Evolutionary conservation across 306 rosid genomes (phyloP).

Genomic region (Rubus idaeus): DNA sequence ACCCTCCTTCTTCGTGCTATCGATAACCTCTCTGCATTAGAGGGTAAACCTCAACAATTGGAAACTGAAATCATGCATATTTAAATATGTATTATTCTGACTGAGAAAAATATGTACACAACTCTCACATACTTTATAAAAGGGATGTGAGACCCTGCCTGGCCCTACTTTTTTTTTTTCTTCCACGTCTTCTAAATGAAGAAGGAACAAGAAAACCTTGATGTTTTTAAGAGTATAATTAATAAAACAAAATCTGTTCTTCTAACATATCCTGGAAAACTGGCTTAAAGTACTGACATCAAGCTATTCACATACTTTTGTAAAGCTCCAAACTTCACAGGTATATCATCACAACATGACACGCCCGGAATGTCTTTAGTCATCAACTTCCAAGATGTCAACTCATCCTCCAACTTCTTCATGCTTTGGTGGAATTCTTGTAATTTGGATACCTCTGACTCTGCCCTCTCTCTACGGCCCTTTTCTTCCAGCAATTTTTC

Average conservation of each 20-base stretch:
- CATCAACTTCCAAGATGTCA: conserved; percentile 65
- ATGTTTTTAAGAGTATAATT: neutral
- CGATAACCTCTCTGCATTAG: conserved; percentile 73
- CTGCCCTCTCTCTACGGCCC: conserved; percentile 65
- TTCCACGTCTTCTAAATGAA: neutral
- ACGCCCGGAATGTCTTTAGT: conserved; percentile 73
- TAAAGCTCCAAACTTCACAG: conserved; percentile 69
- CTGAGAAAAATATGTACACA: neutral
- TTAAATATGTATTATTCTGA: neutral
- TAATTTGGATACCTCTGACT: conserved; percentile 69
- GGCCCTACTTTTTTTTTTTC: neutral
- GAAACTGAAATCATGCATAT: neutral
- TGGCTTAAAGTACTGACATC: conserved; percentile 14
- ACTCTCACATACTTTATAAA: neutral
- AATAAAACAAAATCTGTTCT: neutral
- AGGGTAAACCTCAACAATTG: conserved; percentile 31
- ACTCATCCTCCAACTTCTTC: conserved; percentile 75
- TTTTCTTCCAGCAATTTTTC: conserved; percentile 85
- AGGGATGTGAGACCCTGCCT: neutral
- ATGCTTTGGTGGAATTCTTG: conserved; percentile 62
- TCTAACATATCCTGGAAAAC: neutral
- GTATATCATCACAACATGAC: conserved; percentile 73
- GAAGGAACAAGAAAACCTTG: neutral
- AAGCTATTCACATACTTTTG: conserved; percentile 65
- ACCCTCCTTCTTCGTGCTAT: conserved; percentile 61